These are phyloP conservation scores for Alternaria angustiovoidea DNA, from an alignment of 2,329 filamentous ascomycete species.

Conservation along the genomic window DNA sequence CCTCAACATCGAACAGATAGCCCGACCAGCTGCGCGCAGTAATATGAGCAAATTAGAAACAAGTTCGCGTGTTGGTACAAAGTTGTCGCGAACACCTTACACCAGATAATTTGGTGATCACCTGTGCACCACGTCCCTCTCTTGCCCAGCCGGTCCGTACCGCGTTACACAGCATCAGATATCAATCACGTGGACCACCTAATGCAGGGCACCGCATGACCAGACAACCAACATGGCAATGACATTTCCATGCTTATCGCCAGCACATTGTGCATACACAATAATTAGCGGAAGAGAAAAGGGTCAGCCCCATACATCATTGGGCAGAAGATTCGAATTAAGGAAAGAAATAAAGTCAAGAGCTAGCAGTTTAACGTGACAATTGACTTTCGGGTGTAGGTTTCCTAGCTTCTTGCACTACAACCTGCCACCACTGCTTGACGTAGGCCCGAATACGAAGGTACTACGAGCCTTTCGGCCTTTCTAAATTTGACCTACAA, in stretches of 20 bases:
- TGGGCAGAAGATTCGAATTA: neutral
- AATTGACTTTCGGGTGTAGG: conserved; percentile 3
- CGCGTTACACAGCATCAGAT: conserved; percentile 26
- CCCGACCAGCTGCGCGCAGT: neutral
- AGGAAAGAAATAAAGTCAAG: neutral
- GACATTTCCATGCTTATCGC: conserved; percentile 2
- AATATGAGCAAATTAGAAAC: neutral
- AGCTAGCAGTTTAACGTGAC: conserved; percentile 1
- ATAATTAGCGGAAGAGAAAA: neutral
- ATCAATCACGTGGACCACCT: conserved; percentile 19
- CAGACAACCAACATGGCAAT: neutral
- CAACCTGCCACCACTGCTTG: conserved; percentile 1
- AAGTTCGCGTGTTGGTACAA: neutral
- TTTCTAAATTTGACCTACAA: neutral
- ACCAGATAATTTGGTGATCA: neutral
- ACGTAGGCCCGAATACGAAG: conserved; percentile 6
- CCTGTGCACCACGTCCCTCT: neutral
- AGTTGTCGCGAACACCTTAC: conserved; percentile 1
- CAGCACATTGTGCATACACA: conserved; percentile 8
- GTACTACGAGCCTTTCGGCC: neutral
- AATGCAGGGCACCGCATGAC: conserved; percentile 17
- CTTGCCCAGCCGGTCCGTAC: conserved; percentile 18
- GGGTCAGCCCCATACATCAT: neutral
- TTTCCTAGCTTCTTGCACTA: conserved; percentile 2
- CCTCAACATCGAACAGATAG: neutral